Base-by-base conservation (phyloP, 73 alveolate genomes). In the Loxodes magnus region DNA sequence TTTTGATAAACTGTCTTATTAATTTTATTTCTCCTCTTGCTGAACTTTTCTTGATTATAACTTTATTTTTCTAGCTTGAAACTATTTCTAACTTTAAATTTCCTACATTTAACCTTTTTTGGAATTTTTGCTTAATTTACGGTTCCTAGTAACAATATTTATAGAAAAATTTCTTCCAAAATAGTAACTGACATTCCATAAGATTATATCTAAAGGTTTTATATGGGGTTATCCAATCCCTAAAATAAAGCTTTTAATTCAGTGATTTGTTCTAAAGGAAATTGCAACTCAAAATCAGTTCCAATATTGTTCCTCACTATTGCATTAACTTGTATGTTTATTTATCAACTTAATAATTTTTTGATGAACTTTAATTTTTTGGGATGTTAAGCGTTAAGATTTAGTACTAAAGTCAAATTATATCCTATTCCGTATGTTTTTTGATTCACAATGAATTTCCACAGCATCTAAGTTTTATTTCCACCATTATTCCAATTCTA, bases 141-240 rank as follows among this genome's bases (percentile, higher is more conserved):
- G n/a, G n/a, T n/a, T n/a, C n/a, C n/a, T n/a, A n/a, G n/a, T n/a
- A n/a, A n/a, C n/a, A n/a, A n/a, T n/a, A n/a, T n/a, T n/a, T n/a
- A n/a, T n/a, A 79, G 48, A 58, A 79, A 79, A 4, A 79, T 87
- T 57, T 79, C 93, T 51, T 79, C 93, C 12, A 79, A 68, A 0
- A 87, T 79, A 10, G 93, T 79, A 7, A 73, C 77, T 5, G 87
- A 76, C 2, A 84, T 88, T 21, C 93, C 86, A 80, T 89, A 89
- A 9, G 87, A 50, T 53, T 75, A 77, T 10, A 89, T 66, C 17
- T 80, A 82, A 20, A 89, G 55, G 17, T 75, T 67, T 0, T 61
- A 56, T 19, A 67, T 63, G 15, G 43, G 41, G 14, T 52, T 36
- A 59, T 88, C 97, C 20, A 88, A 55, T 5, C 37, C 71, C 35